Evolutionary conservation across 495 filamentous ascomycete species (phyloP), one percentile per base, ranked within the genome.

Genomic region (Penicillium argentinense): DNA sequence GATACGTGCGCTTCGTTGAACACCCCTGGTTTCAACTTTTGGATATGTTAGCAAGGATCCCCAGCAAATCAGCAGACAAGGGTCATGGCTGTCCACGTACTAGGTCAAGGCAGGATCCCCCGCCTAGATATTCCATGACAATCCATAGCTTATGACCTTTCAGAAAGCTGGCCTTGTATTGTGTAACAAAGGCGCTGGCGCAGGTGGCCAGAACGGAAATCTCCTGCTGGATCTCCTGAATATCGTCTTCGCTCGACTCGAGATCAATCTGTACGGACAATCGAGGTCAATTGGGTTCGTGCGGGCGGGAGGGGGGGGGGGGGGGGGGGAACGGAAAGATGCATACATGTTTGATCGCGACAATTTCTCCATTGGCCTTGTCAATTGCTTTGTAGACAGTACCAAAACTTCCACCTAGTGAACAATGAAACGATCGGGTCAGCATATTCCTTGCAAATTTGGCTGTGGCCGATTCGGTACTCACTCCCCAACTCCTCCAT

Each of bases 81-180:
- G 19, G 14, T 5, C 26, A 45, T 39, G 19, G 21, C 38, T 54
- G 22, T 26, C 9, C 18, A 42, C 51, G 30, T 80, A 93, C 91
- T 74, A 97, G 61, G 66, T 97, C 92, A 26, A 95, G 76, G 66
- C 92, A 96, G 11, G 91, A 96, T 28, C 92, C 92, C 44, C 92
- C 92, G 0, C 91, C 91, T 24, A 96, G 75, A 60, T 87, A 98
- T 69, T 98, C 93, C 93, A 98, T 98, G 39, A 98, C 90, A 59
- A 98, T 98, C 93, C 93, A 98, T 69, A 98, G 71, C 67, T 98
- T 96, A 56, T 89, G 86, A 22, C 93, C 93, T 56, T 90, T 85
- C 14, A 97, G 74, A 65, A 96, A 98, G 62, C 90, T 95, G 13
- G 89, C 87, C 67, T 90, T 92, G 77, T 98, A 98, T 57, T 95